Percentiles rank a stretch among this genome's conserved stretches.
Conservation (phyloP, 2,329 filamentous ascomycete genomes). For the Nemania abortiva region DNA sequence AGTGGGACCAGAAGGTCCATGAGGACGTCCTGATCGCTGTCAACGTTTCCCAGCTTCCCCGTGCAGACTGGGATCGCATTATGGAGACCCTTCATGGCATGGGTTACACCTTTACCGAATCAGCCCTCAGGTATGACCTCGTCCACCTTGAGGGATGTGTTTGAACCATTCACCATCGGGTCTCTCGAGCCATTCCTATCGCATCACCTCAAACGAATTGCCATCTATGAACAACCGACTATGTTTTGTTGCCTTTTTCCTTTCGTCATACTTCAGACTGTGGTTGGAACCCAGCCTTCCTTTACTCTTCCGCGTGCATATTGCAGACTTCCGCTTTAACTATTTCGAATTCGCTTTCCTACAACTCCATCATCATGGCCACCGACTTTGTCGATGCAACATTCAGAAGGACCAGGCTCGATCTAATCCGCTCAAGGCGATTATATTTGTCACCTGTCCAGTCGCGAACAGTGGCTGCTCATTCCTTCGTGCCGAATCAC, state of each 20-base stretch:
- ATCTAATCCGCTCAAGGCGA: conserved; percentile 54
- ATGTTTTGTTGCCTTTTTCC: background rate
- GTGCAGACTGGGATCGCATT: conserved; percentile 24
- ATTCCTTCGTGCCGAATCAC: too few species aligned
- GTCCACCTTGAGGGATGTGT: background rate
- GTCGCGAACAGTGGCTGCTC: conserved; percentile 48
- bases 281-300: background rate
- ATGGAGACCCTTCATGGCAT: conserved; percentile 27
- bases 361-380: conserved; percentile 11
- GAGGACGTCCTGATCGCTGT: conserved; percentile 36
- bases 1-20: conserved; percentile 32
- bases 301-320: background rate
- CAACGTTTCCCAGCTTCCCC: background rate
- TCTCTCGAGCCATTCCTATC: background rate
- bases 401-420: too few species aligned
- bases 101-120: conserved; percentile 31
- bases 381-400: conserved; percentile 32
- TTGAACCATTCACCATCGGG: background rate
- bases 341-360: background rate
- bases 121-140: conserved; percentile 37
- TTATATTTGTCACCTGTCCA: conserved; percentile 55
- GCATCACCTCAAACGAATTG: background rate
- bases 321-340: conserved; percentile 1
- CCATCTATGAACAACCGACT: background rate
- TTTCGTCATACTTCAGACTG: background rate